Evolutionary conservation across 1,284 basidiomycete genomes (phyloP), one percentile per base, ranked within the genome.

Genomic region (Waitea zeae): DNA sequence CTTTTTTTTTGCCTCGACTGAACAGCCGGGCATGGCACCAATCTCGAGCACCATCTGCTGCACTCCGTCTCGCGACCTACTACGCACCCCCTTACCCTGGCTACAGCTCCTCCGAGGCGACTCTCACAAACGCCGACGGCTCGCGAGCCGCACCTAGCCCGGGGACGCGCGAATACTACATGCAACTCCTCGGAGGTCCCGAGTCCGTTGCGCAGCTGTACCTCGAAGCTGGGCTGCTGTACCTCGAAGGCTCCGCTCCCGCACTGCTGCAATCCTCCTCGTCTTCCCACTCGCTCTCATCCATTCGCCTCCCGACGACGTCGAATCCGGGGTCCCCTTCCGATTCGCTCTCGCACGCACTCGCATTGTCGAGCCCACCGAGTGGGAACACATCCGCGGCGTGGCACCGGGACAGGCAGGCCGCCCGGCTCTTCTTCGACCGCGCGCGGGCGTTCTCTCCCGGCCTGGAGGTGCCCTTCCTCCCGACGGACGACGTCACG

Each of bases 11-110:
- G n/a, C n/a, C n/a, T n/a, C n/a, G 44, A n/a, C n/a, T n/a, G n/a
- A n/a, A n/a, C n/a, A 83, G 79, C 41, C 79, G 78, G 35, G 77
- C 80, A 28, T 83, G 80, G 80, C 72, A 74, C 36, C 75, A 76
- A 49, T 67, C 73, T 1, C 75, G 70, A 46, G 58, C 73, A 4
- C 76, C 79, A 9, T 70, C 76, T 5, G 70, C 80, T 1, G 74
- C 76, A 3, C 75, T 83, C 58, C 70, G 77, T 36, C 64, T 83
- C 14, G 74, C 70, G 22, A 67, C 71, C 1, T 64, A 78, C 41
- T 83, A 79, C 45, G 48, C 81, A 17, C 72, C 78, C 3, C 50
- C 71, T 52, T 39, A 33, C 34, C 12, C 39, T 36, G 15, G 28
- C 44, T 4, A 44, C 43, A 9, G 40, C 45, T 2, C 36, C 45